Conservation (phyloP, 1,284 basidiomycete species). For the Waitea zeae region DNA sequence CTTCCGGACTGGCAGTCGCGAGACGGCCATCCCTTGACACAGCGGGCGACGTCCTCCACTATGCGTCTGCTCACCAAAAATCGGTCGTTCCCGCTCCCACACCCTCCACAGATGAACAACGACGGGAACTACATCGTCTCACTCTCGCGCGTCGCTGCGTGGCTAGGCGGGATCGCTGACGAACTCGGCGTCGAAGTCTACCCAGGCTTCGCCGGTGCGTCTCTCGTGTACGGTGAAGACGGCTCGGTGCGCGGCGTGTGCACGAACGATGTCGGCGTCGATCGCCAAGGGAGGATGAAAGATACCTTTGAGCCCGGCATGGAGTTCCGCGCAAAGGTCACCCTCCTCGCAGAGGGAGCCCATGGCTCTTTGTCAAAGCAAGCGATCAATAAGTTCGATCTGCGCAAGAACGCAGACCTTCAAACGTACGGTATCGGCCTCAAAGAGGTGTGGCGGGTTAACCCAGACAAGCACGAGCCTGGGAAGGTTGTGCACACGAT, state of each 20-base stretch:
- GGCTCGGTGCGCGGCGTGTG: slow-evolving; percentile 69
- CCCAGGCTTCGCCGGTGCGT: slow-evolving; percentile 88
- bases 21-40: slow-evolving; percentile 49
- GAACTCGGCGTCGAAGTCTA: slow-evolving; percentile 93
- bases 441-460: slow-evolving; percentile 96
- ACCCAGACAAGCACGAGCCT: slow-evolving; percentile 57
- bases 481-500: slow-evolving; percentile 89
- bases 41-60: slow-evolving; percentile 61
- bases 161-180: slow-evolving; percentile 84
- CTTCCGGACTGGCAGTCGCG: slow-evolving; percentile 71
- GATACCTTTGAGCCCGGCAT: slow-evolving; percentile 92
- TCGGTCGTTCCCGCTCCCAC: slow-evolving; percentile 72
- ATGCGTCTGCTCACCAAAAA: slow-evolving; percentile 82
- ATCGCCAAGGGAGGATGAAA: slow-evolving; percentile 66
- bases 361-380: slow-evolving; percentile 86
- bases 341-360: slow-evolving; percentile 91
- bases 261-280: slow-evolving; percentile 92
- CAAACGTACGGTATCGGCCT: slow-evolving; percentile 96
- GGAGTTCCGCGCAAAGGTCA: slow-evolving; percentile 90
- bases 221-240: slow-evolving; percentile 58
- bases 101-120: slow-evolving; percentile 96
- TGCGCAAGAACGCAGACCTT: slow-evolving; percentile 67
- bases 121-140: slow-evolving; percentile 90
- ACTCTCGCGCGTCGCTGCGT: slow-evolving; percentile 76
- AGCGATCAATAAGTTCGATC: slow-evolving; percentile 61